These are phyloP conservation scores for Castanea crenata DNA, from an alignment of 306 rosid species.

Conservation along the genomic window DNA sequence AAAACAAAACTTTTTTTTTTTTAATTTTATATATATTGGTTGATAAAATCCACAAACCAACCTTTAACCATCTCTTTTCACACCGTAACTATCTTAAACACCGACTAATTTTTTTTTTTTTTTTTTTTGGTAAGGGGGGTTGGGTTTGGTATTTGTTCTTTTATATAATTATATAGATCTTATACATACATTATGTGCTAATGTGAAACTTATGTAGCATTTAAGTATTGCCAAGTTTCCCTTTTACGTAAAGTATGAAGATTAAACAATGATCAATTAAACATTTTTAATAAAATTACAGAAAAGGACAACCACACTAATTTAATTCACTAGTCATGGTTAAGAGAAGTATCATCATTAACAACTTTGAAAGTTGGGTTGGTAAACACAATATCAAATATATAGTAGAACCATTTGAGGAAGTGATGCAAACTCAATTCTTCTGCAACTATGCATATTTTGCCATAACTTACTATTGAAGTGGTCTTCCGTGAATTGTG, in stretches of 20 bases:
- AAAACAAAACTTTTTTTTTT: too few species aligned
- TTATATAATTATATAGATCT: too few species aligned
- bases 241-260: background rate
- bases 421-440: too few species aligned
- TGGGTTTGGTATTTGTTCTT: background rate
- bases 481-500: too few species aligned
- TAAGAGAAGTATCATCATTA: background rate
- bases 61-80: too few species aligned
- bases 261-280: background rate
- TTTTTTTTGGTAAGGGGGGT: background rate
- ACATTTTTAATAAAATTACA: background rate
- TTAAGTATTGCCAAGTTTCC: background rate
- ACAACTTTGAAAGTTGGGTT: background rate
- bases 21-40: too few species aligned
- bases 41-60: too few species aligned
- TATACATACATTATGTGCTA: too few species aligned
- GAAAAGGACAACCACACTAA: background rate
- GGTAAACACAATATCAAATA: background rate
- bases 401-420: background rate
- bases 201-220: background rate
- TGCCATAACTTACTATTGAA: too few species aligned
- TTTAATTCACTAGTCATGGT: constrained; percentile 5
- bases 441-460: too few species aligned
- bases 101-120: background rate
- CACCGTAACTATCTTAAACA: background rate